phyloP scores from a whole-genome alignment of 768 basidiomycete genomes.

The Termitomyces sp. region DNA sequence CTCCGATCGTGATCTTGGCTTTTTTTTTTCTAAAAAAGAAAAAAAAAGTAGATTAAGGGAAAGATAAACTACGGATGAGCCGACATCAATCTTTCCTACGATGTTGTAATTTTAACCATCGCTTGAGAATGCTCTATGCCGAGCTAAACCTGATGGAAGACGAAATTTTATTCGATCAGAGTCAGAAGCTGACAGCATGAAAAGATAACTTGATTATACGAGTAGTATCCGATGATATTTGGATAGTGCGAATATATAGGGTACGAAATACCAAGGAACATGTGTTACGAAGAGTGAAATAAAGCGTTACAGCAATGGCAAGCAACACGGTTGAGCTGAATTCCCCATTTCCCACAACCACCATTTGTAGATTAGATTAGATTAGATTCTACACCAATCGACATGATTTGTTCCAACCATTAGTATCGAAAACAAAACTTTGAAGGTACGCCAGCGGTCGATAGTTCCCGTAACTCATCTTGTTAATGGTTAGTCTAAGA shows the following conservation, averaged over 20 bases:
- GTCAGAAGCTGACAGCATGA: not conserved
- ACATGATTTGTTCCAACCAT: no score
- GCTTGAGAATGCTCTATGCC: not conserved
- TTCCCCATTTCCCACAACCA: not conserved
- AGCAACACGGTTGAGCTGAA: not conserved
- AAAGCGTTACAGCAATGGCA: no score
- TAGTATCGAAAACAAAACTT: not conserved
- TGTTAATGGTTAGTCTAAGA: not conserved
- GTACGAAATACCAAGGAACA: not conserved
- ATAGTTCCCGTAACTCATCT: not conserved
- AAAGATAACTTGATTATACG: not conserved
- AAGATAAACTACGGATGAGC: not conserved
- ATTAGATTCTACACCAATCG: not conserved
- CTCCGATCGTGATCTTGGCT: not conserved
- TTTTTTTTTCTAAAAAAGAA: not conserved
- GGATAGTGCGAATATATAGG: not conserved
- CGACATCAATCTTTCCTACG: not conserved
- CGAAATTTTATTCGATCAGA: not conserved
- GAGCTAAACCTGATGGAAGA: not conserved
- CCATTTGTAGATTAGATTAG: not conserved
- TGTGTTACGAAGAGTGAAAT: no score
- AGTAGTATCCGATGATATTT: not conserved
- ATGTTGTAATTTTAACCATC: not conserved
- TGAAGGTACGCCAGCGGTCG: not conserved
- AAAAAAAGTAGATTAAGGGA: not conserved